Conservation (phyloP, 768 basidiomycete genomes). For the Cyathus striatus region DNA sequence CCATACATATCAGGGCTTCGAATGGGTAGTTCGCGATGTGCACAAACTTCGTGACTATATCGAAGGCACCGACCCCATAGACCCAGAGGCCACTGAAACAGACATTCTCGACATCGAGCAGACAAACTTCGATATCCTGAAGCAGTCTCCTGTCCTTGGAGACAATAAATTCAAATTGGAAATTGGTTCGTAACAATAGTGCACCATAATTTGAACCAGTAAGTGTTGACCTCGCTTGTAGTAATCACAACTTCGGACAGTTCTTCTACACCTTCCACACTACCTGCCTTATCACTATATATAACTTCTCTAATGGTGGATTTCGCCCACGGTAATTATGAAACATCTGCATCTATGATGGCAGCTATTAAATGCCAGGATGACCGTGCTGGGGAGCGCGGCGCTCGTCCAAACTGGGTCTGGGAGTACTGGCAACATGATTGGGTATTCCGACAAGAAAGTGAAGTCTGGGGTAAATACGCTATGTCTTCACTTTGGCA, state of each 20-base stretch:
- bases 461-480: constrained; percentile 67
- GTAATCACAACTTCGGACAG: constrained; percentile 16
- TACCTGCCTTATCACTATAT: constrained; percentile 52
- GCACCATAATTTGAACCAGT: too few relatives aligned
- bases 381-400: constrained; percentile 53
- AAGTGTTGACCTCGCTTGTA: background rate
- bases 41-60: constrained; percentile 52
- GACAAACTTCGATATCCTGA: constrained; percentile 55
- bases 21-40: constrained; percentile 63
- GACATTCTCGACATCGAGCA: constrained; percentile 22
- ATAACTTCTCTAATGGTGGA: constrained; percentile 65
- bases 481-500: background rate
- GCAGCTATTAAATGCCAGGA: constrained; percentile 66
- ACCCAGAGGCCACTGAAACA: constrained; percentile 20
- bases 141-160: constrained; percentile 60
- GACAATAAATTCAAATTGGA: constrained; percentile 72
- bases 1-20: constrained; percentile 48
- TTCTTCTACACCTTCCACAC: constrained; percentile 14
- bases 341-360: constrained; percentile 63
- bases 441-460: constrained; percentile 65
- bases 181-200: constrained; percentile 47
- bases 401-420: constrained; percentile 64
- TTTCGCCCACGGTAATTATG: constrained; percentile 53
- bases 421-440: constrained; percentile 72
- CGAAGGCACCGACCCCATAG: constrained; percentile 32